Percentiles rank a stretch among this genome's conserved stretches.
phyloP scores from a whole-genome alignment of 2,329 filamentous ascomycete genomes.

The Arthrobotrys conoides region DNA sequence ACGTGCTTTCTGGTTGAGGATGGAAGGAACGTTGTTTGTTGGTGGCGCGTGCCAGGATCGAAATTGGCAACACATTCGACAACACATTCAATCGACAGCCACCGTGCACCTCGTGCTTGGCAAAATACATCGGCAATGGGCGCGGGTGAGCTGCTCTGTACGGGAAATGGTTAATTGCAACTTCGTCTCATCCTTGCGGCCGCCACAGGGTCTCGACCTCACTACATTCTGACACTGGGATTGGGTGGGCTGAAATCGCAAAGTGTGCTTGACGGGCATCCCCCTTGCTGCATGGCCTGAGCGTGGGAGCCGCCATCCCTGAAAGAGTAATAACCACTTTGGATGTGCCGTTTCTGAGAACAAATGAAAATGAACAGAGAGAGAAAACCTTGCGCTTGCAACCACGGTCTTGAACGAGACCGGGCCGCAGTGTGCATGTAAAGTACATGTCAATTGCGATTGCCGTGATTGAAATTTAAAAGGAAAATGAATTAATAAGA shows the following conservation, averaged over 20 bases:
- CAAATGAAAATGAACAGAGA: slow-evolving; percentile 2
- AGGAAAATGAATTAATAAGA: slow-evolving; percentile 1
- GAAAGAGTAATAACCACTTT: slow-evolving; percentile 36
- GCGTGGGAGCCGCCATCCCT: slow-evolving; percentile 37
- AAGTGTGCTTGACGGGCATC: slow-evolving; percentile 27
- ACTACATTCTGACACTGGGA: background rate
- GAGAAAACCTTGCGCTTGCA: slow-evolving; percentile 5
- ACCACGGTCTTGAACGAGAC: slow-evolving; percentile 24
- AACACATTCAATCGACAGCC: slow-evolving; percentile 1
- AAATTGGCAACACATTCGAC: slow-evolving; percentile 1
- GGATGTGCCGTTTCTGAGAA: slow-evolving; percentile 6
- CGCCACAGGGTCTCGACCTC: slow-evolving; percentile 28
- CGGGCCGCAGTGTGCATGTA: slow-evolving; percentile 8
- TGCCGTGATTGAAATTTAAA: slow-evolving; percentile 2
- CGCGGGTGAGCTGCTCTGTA: too few relatives aligned
- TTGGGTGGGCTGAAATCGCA: slow-evolving; percentile 9
- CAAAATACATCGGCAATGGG: background rate
- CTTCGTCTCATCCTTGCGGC: too few relatives aligned
- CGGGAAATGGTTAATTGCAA: too few relatives aligned
- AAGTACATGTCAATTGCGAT: slow-evolving; percentile 9
- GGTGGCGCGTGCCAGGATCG: background rate
- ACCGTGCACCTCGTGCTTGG: background rate
- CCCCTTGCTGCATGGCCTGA: slow-evolving; percentile 32
- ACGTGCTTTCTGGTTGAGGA: background rate
- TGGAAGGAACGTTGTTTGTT: background rate